Evolutionary conservation across 2,329 filamentous ascomycete genomes (phyloP).

Genomic region (Pseudopyricularia cyperi): DNA sequence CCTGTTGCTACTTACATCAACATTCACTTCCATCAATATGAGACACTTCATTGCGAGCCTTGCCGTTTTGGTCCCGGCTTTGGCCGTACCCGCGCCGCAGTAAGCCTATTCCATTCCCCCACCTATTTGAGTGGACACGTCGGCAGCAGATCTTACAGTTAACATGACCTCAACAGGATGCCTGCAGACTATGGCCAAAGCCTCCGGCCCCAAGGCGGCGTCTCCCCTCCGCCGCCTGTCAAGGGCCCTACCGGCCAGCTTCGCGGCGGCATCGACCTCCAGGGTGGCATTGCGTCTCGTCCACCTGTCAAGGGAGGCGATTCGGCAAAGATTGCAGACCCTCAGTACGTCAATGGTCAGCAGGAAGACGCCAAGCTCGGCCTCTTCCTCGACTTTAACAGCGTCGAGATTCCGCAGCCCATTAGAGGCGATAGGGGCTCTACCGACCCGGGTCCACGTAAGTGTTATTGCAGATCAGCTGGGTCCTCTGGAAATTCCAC

Average conservation of each 20-base stretch:
- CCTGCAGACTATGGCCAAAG: conserved; percentile 25
- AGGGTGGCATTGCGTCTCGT: conserved; percentile 24
- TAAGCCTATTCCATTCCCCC: neutral
- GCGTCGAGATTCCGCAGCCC: conserved; percentile 38
- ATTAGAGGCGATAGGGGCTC: conserved; percentile 35
- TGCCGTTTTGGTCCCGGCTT: neutral
- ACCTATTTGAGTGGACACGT: neutral
- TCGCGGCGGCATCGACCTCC: conserved; percentile 23
- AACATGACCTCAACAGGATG: conserved; percentile 14
- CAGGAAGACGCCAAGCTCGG: conserved; percentile 35
- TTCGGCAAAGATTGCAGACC: conserved; percentile 23
- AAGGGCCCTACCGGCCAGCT: conserved; percentile 23
- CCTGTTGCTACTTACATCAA: neutral
- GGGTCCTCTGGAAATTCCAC: neutral
- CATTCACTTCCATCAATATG: neutral
- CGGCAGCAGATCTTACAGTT: conserved; percentile 5
- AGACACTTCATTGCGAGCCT: neutral
- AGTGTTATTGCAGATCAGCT: conserved; percentile 6
- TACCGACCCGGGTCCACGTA: conserved; percentile 38
- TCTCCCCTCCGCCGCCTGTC: conserved; percentile 23
- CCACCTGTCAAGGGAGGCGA: conserved; percentile 20
- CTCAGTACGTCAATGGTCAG: conserved; percentile 34
- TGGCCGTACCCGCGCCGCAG: conserved; percentile 1
- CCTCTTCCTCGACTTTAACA: conserved; percentile 38
- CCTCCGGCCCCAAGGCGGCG: conserved; percentile 25